Conservation (phyloP, 768 basidiomycete genomes). For the Termitomyces sp. region DNA sequence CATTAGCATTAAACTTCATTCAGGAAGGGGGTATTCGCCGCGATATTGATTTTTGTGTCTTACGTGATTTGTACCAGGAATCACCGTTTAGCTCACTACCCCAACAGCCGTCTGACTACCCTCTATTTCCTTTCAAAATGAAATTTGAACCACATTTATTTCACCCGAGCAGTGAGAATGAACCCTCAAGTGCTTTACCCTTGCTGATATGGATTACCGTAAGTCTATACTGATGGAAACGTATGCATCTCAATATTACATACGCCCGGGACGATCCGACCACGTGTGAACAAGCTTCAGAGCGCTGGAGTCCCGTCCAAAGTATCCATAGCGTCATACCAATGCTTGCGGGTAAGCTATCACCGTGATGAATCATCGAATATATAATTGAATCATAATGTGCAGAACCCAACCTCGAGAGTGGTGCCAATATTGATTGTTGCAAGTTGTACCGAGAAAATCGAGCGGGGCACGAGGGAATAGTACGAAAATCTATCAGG, state of each 20-base stretch:
- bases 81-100: neutral
- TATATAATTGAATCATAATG: slow-evolving; percentile 16
- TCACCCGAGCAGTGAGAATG: slow-evolving; percentile 88
- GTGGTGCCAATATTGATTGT: slow-evolving; percentile 95
- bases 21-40: slow-evolving; percentile 97
- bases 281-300: slow-evolving; percentile 95
- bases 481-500: slow-evolving; percentile 78
- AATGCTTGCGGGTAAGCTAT: slow-evolving; percentile 83
- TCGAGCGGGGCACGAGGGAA: slow-evolving; percentile 81
- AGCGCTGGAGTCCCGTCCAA: slow-evolving; percentile 99
- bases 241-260: slow-evolving; percentile 99
- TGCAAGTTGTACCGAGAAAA: slow-evolving; percentile 96
- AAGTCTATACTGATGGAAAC: slow-evolving; percentile 94
- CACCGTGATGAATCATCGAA: slow-evolving; percentile 8
- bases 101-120: slow-evolving; percentile 86
- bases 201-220: slow-evolving; percentile 13
- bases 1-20: neutral
- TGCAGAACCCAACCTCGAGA: slow-evolving; percentile 91
- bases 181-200: slow-evolving; percentile 1
- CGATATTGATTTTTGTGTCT: slow-evolving; percentile 89
- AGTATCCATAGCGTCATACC: slow-evolving; percentile 96
- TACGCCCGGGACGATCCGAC: slow-evolving; percentile 90
- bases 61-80: neutral
- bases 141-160: slow-evolving; percentile 95
- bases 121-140: slow-evolving; percentile 99